These are phyloP conservation scores for Zygnema circumcarinatum DNA, from an alignment of 139 green algal species.

Conservation along the genomic window DNA sequence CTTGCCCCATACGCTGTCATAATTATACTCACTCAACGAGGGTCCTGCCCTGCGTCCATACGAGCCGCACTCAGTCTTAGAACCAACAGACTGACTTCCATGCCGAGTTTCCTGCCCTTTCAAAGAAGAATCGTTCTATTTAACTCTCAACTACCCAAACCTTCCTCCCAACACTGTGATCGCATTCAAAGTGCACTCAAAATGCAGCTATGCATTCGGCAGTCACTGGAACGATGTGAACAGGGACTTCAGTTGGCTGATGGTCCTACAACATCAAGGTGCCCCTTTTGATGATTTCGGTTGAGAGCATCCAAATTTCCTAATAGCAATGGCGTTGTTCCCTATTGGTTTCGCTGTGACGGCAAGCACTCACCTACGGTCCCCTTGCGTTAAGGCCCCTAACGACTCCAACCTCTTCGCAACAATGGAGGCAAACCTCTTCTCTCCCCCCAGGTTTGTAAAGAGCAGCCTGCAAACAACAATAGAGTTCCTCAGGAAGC, in stretches of 20 bases:
- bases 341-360: too few species aligned
- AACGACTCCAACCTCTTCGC: slow-evolving; percentile 60
- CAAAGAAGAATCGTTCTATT: not conserved
- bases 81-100: not conserved
- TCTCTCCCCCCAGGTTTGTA: slow-evolving; percentile 72
- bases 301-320: too few species aligned
- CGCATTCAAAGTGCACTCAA: not conserved
- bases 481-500: too few species aligned
- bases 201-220: too few species aligned
- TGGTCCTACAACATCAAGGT: too few species aligned
- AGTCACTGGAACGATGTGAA: too few species aligned
- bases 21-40: slow-evolving; percentile 69
- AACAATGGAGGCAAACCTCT: slow-evolving; percentile 66
- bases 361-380: slow-evolving; percentile 32
- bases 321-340: too few species aligned
- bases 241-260: too few species aligned
- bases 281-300: too few species aligned
- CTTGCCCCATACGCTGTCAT: slow-evolving; percentile 69
- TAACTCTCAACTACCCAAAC: not conserved
- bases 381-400: slow-evolving; percentile 62
- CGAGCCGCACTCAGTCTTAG: not conserved
- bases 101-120: not conserved
- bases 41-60: slow-evolving; percentile 27
- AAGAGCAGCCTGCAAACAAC: slow-evolving; percentile 74
- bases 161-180: not conserved